phyloP scores from a whole-genome alignment of 1,139 yeast genomes.

The Oligophagozyma castellii region DNA sequence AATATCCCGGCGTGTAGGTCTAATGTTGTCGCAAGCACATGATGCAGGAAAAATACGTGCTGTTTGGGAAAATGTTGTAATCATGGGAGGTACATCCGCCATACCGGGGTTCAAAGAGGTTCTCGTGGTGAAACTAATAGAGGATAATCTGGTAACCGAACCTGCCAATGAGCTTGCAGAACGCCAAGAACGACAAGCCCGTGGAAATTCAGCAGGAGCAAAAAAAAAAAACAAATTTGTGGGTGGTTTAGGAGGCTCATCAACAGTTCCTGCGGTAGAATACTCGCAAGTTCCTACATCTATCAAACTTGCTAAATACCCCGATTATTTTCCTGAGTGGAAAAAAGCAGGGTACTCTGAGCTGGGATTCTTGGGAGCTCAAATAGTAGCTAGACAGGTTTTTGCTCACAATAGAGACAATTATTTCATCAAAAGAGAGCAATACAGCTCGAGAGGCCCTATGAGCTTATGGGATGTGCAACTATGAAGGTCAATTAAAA shows the following conservation, averaged over 20 bases:
- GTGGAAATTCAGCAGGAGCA: slow-evolving; percentile 11
- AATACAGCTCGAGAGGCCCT: slow-evolving; percentile 75
- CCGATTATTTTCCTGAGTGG: slow-evolving; percentile 96
- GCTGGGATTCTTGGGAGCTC: slow-evolving; percentile 69
- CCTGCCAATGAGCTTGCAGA: slow-evolving; percentile 27
- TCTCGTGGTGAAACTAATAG: slow-evolving; percentile 42
- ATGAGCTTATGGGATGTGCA: slow-evolving; percentile 37
- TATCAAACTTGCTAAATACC: slow-evolving; percentile 54
- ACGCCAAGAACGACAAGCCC: slow-evolving; percentile 19
- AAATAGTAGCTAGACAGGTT: slow-evolving; percentile 75
- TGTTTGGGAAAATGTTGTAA: slow-evolving; percentile 71
- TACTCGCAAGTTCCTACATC: slow-evolving; percentile 60
- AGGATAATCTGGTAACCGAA: slow-evolving; percentile 38
- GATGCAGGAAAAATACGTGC: slow-evolving; percentile 67
- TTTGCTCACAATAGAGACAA: slow-evolving; percentile 57
- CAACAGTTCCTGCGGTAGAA: slow-evolving; percentile 22
- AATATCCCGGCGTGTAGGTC: slow-evolving; percentile 43
- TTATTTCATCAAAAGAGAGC: slow-evolving; percentile 53
- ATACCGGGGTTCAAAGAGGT: slow-evolving; percentile 71
- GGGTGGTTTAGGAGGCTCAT: slow-evolving; percentile 7
- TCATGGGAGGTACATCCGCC: slow-evolving; percentile 63
- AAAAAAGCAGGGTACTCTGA: slow-evolving; percentile 74
- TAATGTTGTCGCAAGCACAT: slow-evolving; percentile 40
- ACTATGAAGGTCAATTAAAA: no score
- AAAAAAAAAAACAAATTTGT: slow-evolving; percentile 18